Percentiles rank a stretch among this genome's conserved stretches.
Evolutionary conservation across 164 flowering plant species (phyloP).

Genomic region (Vitis riparia): DNA sequence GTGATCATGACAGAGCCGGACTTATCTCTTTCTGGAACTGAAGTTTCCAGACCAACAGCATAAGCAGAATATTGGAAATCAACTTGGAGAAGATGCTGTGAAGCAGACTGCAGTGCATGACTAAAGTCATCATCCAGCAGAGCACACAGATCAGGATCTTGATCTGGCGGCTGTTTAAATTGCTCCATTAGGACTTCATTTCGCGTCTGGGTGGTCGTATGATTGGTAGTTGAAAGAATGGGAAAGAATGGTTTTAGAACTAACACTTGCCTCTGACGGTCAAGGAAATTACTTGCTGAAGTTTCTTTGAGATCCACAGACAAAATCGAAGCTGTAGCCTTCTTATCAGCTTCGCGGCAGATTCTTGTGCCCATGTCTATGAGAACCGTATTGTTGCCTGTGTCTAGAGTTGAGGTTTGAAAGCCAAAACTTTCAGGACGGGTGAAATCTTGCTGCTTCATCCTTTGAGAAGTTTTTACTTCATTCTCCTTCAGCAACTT

Average conservation of each 20-base stretch:
- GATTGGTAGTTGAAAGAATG: constrained; percentile 8
- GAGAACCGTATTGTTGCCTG: not conserved
- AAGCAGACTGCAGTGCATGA: not conserved
- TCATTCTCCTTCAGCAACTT: constrained; percentile 17
- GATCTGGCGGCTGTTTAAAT: constrained; percentile 3
- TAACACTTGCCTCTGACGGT: not conserved
- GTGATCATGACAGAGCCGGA: not conserved
- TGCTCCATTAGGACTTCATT: not conserved
- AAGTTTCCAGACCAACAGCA: not conserved
- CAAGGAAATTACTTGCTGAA: not conserved
- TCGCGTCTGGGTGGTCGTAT: not conserved
- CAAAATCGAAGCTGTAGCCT: constrained; percentile 9
- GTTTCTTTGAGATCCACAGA: not conserved
- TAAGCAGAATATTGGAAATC: not conserved
- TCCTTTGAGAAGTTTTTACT: constrained; percentile 2
- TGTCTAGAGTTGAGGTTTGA: constrained; percentile 1
- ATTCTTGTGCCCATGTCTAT: not conserved
- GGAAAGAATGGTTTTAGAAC: not conserved
- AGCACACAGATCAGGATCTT: not conserved
- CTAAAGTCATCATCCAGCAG: not conserved
- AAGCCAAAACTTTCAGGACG: constrained; percentile 10
- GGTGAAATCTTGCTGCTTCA: constrained; percentile 6
- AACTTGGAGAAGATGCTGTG: not conserved
- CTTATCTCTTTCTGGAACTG: not conserved
- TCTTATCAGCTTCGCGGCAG: constrained; percentile 7